Evolutionary conservation across 345 rosid genomes (phyloP), one percentile per base, ranked within the genome.

Genomic region (Citrus sinensis): DNA sequence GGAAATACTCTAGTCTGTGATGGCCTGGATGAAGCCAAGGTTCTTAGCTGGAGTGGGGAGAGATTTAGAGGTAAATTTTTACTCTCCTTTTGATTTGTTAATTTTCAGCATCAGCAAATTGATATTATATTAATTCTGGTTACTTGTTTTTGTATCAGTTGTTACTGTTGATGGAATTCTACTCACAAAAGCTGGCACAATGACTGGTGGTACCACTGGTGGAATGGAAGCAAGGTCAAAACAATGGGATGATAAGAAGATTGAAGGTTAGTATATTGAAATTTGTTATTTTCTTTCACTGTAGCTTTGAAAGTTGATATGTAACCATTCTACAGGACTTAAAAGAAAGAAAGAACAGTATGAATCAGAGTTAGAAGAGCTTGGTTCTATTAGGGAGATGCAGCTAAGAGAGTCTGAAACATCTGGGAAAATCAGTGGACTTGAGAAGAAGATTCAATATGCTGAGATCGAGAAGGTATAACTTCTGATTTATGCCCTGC

Each of bases 191-290:
- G 83, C 98, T 80, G 99, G 99, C 75, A 96, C 98, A 81, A 96
- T 96, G 99, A 96, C 98, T 84, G 99, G 99, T 85, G 99, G 99
- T 80, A 94, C 98, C 71, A 94, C 90, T 83, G 97, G 99, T 78
- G 98, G 98, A 81, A 94, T 96, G 97, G 99, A 96, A 88, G 98
- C 98, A 6, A 92, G 92, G 83, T 96, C 98, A 63, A 96, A 89
- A 71, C 89, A 96, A 80, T 94, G 99, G 98, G 98, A 96, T 89
- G 98, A 96, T 84, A 92, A 95, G 77, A 89, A 92, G 80, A 87
- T 96, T 74, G 98, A 96, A 87, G 98, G 98, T 91, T 80, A 70
- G 82, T 83, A 46, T 80, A 73, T 51, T 42, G 32, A 55, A 67
- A 6, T 16, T 46, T 16, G 61, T 67, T 25, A n/a, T 20, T 27